Evolutionary conservation across 2,329 filamentous ascomycete genomes (phyloP), one percentile per base, ranked within the genome.

Genomic region (Ceratocystis colombiana): DNA sequence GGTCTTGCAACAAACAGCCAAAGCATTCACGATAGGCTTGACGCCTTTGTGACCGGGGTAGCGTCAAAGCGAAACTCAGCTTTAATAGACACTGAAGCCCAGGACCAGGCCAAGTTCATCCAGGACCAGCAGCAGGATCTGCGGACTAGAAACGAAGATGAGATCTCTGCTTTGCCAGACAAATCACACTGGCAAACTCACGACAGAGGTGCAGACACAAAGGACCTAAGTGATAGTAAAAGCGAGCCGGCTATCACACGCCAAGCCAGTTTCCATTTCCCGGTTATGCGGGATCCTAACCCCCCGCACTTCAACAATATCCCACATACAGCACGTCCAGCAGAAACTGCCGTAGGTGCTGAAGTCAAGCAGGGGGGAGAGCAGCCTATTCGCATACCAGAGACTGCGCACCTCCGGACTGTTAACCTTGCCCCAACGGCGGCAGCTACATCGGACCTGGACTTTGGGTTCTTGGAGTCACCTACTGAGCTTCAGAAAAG

Each of bases 401-500:
- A 84, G 71, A 76, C 84, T 44, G 82, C 82, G 0, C 82, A 85
- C 71, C 78, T 85, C 2, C 79, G 82, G n/a, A 79, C 78, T 1
- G 71, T 74, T 20, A 76, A 78, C 69, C 73, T 79, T 1, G 72
- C 74, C 22, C 70, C 71, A 10, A 67, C 70, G 46, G 69, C 71
- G 57, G 70, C 72, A 41, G n/a, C 82, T 15, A 82, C 82, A 0
- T 81, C 80, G 0, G 83, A 82, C n/a, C 88, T 89, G 71, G 86
- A 89, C 71, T 89, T 89, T 72, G 90, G 90, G 20, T 95, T 95
- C 75, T 88, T 89, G 0, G 84, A 85, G 68, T 92, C 90, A 30
- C 90, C 91, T 6, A 92, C 89, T 0, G 87, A 92, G 71, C 90
- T 95, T 75, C 90, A 95, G 73, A 93, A 92, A 79, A 90, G 85